A percentile compares a stretch with the other conserved stretches of the same genome.
phyloP scores from a whole-genome alignment of 305 asterid genomes.

The Fraxinus latifolia region DNA sequence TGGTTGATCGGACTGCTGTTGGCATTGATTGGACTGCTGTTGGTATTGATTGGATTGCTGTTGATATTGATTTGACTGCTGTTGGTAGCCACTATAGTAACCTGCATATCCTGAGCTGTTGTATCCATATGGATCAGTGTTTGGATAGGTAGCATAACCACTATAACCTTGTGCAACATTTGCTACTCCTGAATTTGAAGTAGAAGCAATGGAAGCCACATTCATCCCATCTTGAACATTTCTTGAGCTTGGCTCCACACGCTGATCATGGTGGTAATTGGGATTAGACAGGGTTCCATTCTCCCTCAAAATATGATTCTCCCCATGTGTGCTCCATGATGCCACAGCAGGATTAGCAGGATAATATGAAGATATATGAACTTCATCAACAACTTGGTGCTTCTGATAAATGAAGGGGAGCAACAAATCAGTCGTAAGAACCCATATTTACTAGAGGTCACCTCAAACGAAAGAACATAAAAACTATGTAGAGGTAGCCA shows the following conservation, averaged over 20 bases:
- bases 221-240: slow-evolving; percentile 57
- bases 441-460: slow-evolving; percentile 8
- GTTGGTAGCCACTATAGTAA: slow-evolving; percentile 77
- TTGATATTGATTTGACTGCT: slow-evolving; percentile 33
- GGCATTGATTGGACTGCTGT: slow-evolving; percentile 40
- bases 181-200: slow-evolving; percentile 66
- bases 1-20: slow-evolving; percentile 60
- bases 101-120: slow-evolving; percentile 59
- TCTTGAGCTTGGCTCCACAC: slow-evolving; percentile 38
- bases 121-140: slow-evolving; percentile 71
- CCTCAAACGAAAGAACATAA: slow-evolving; percentile 2
- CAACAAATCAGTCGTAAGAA: slow-evolving; percentile 16
- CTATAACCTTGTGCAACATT: slow-evolving; percentile 60
- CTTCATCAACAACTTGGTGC: slow-evolving; percentile 54
- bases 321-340: slow-evolving; percentile 59
- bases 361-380: slow-evolving; percentile 51
- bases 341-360: slow-evolving; percentile 55
- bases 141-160: slow-evolving; percentile 65
- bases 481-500: slow-evolving; percentile 16
- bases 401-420: slow-evolving; percentile 39
- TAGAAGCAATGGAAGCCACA: slow-evolving; percentile 47
- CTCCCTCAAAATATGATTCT: slow-evolving; percentile 50
- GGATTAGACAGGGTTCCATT: slow-evolving; percentile 60
- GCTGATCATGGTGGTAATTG: slow-evolving; percentile 55
- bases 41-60: background rate